phyloP scores from a whole-genome alignment of 306 rosid species.

The Macrotyloma uniflorum region DNA sequence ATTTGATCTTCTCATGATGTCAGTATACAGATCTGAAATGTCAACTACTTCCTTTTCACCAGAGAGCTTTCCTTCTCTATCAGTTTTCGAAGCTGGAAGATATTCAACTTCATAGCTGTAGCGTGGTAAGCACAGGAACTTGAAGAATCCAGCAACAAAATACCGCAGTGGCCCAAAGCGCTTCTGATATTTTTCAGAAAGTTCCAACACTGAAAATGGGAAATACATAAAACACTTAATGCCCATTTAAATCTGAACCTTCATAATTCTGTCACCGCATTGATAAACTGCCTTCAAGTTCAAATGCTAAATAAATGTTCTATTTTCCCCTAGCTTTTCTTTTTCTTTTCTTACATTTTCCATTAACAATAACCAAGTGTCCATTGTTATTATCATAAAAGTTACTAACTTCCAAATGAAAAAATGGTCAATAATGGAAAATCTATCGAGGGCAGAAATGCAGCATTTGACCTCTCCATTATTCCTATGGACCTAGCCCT shows the following conservation, averaged over 20 bases:
- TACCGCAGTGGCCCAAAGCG: conserved; percentile 96
- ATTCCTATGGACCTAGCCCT: conserved; percentile 13
- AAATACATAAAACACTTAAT: conserved; percentile 29
- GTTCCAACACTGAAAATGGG: conserved; percentile 81
- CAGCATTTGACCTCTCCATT: conserved; percentile 18
- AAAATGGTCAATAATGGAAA: conserved; percentile 18
- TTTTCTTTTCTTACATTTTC: background rate
- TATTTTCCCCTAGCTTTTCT: conserved; percentile 18
- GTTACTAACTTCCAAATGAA: conserved; percentile 29
- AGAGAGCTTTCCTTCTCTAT: conserved; percentile 66
- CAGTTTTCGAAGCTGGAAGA: conserved; percentile 83
- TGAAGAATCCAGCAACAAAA: conserved; percentile 96
- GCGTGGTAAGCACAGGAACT: conserved; percentile 91
- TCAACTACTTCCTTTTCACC: conserved; percentile 77
- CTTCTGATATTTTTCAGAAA: conserved; percentile 94
- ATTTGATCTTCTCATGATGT: conserved; percentile 85
- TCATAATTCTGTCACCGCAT: conserved; percentile 19
- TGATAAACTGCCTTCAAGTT: conserved; percentile 20
- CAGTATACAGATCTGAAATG: conserved; percentile 82
- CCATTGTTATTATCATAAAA: conserved; percentile 17
- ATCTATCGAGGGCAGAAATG: conserved; percentile 9
- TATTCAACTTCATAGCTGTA: conserved; percentile 94
- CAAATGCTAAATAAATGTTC: conserved; percentile 5
- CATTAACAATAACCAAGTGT: conserved; percentile 6
- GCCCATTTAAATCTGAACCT: conserved; percentile 5